Percentiles rank a stretch among this genome's conserved stretches.
phyloP scores from a whole-genome alignment of 768 basidiomycete genomes.

The Saitozyma sp. region DNA sequence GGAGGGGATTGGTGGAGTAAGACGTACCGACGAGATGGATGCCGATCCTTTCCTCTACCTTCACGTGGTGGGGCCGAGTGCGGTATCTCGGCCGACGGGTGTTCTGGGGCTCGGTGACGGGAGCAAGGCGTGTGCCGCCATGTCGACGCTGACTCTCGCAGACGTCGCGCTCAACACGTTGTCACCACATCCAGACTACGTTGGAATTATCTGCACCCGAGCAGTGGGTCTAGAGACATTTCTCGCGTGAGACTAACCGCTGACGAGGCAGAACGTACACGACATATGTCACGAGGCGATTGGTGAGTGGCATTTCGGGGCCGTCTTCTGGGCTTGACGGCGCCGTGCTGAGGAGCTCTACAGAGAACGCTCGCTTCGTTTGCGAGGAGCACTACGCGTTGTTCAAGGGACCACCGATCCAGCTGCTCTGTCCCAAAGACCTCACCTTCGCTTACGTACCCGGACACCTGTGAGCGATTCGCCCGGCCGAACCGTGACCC shows the following conservation, averaged over 20 bases:
- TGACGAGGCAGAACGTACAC: conserved; percentile 70
- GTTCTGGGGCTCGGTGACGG: not conserved
- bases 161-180: conserved; percentile 94
- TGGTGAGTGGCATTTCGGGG: conserved; percentile 22
- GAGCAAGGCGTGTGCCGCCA: not conserved
- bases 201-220: conserved; percentile 95
- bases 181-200: conserved; percentile 82
- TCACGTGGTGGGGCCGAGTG: too few species aligned
- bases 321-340: not conserved
- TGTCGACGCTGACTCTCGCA: conserved; percentile 43
- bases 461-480: conserved; percentile 66
- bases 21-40: too few species aligned
- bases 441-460: conserved; percentile 93
- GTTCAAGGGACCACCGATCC: conserved; percentile 93
- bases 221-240: conserved; percentile 61
- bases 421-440: conserved; percentile 86
- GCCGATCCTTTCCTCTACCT: too few species aligned
- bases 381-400: conserved; percentile 94
- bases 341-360: conserved; percentile 1
- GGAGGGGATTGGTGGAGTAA: too few species aligned
- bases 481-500: not conserved
- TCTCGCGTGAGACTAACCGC: not conserved
- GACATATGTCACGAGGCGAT: conserved; percentile 98
- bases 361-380: conserved; percentile 77
- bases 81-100: too few species aligned